These are phyloP conservation scores for Mycena pura DNA, from an alignment of 768 basidiomycete species.

Conservation along the genomic window DNA sequence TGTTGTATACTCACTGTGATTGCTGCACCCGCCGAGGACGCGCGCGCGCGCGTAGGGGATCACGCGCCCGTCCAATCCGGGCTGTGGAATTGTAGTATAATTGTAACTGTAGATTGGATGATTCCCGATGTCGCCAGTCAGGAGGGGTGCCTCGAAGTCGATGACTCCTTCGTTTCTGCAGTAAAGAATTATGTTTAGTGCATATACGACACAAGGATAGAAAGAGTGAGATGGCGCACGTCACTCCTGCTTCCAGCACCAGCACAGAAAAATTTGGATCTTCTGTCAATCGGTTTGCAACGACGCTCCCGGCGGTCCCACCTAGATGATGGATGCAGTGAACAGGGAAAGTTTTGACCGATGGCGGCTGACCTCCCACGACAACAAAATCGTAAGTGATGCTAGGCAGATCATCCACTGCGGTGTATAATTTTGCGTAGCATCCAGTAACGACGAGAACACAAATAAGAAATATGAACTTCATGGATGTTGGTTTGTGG, in stretches of 20 bases:
- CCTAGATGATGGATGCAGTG: conserved; percentile 19
- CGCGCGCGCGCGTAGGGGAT: conserved; percentile 3
- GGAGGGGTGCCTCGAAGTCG: conserved; percentile 11
- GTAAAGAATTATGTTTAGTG: neutral
- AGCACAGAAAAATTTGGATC: conserved; percentile 18
- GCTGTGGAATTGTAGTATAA: conserved; percentile 28
- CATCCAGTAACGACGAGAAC: too few relatives aligned
- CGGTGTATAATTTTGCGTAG: too few relatives aligned
- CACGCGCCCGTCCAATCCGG: conserved; percentile 19
- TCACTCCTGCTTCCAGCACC: conserved; percentile 21
- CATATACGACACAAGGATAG: neutral
- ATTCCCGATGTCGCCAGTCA: neutral
- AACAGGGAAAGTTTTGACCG: too few relatives aligned
- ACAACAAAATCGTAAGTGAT: too few relatives aligned
- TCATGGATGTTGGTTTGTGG: too few relatives aligned
- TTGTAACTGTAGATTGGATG: conserved; percentile 13
- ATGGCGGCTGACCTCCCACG: too few relatives aligned
- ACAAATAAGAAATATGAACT: too few relatives aligned
- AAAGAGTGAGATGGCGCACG: neutral
- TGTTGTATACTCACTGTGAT: conserved; percentile 30
- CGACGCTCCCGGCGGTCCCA: conserved; percentile 19
- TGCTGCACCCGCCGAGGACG: conserved; percentile 38
- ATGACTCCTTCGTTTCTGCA: conserved; percentile 4
- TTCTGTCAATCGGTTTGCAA: conserved; percentile 24
- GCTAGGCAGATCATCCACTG: too few relatives aligned